Evolutionary conservation across 139 green algal genomes (phyloP).

Genomic region (Closterium sp.): DNA sequence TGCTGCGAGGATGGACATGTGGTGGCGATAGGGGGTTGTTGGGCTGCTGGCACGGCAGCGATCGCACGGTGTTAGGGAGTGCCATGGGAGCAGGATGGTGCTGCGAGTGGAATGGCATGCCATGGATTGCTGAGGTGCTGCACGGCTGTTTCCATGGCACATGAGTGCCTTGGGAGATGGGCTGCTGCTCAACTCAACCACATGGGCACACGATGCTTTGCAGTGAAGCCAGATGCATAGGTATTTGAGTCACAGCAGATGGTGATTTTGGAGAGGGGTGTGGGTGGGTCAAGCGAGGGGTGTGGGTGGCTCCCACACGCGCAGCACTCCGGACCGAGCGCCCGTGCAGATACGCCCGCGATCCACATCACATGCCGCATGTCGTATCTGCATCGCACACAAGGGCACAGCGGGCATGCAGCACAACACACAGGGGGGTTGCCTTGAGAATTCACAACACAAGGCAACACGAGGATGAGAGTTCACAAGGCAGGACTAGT

Average conservation of each 20-base stretch:
- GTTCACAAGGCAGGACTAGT: too few relatives aligned
- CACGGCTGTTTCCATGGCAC: not conserved
- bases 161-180: too few relatives aligned
- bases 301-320: conserved; percentile 15
- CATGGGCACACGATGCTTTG: too few relatives aligned
- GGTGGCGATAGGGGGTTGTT: too few relatives aligned
- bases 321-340: conserved; percentile 2
- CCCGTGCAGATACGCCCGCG: conserved; percentile 24
- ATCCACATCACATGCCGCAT: conserved; percentile 30
- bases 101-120: too few relatives aligned
- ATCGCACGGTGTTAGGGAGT: too few relatives aligned
- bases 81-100: not conserved
- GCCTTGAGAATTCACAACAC: too few relatives aligned
- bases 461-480: too few relatives aligned
- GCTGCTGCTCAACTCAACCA: too few relatives aligned
- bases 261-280: not conserved
- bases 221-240: too few relatives aligned
- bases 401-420: not conserved
- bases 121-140: not conserved
- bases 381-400: not conserved
- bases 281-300: not conserved
- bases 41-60: too few relatives aligned
- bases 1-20: too few relatives aligned
- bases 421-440: not conserved
- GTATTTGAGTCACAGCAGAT: not conserved